These are phyloP conservation scores for Colletotrichum tabaci DNA, from an alignment of 2,329 filamentous ascomycete species.

Conservation along the genomic window DNA sequence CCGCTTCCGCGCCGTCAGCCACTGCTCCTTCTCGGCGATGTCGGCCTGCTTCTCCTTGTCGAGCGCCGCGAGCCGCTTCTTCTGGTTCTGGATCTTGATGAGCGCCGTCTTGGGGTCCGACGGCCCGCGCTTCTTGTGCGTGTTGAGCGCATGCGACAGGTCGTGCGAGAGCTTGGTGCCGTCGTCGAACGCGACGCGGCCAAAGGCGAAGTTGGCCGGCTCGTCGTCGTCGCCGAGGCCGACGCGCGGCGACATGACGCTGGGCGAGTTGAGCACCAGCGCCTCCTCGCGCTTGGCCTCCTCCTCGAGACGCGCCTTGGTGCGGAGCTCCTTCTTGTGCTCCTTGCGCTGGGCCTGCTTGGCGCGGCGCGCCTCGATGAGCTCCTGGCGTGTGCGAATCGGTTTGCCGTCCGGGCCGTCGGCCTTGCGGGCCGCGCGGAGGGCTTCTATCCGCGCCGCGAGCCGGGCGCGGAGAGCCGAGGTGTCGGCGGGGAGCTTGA, in stretches of 20 bases:
- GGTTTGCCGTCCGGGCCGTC: constrained; percentile 86
- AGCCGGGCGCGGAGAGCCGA: constrained; percentile 84
- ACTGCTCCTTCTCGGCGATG: constrained; percentile 93
- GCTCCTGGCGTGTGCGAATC: constrained; percentile 88
- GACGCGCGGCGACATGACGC: constrained; percentile 70
- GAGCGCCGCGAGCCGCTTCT: constrained; percentile 81
- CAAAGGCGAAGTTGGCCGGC: constrained; percentile 82
- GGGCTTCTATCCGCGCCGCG: constrained; percentile 85
- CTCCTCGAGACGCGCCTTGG: constrained; percentile 85
- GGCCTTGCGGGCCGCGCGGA: constrained; percentile 89
- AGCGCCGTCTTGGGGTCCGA: constrained; percentile 89
- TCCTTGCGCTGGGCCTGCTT: constrained; percentile 90
- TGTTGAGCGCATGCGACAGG: constrained; percentile 70
- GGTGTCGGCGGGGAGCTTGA: constrained; percentile 79
- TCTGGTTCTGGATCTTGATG: constrained; percentile 88
- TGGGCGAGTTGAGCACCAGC: constrained; percentile 74
- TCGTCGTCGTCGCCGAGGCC: constrained; percentile 59
- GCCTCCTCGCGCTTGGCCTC: constrained; percentile 76
- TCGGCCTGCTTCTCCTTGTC: constrained; percentile 87
- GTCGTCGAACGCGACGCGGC: constrained; percentile 90
- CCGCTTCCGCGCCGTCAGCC: constrained; percentile 91
- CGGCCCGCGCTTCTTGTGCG: constrained; percentile 81
- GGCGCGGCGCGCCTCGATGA: constrained; percentile 89
- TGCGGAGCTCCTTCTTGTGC: constrained; percentile 88
- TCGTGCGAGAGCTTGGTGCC: constrained; percentile 84